These are phyloP conservation scores for Oryza longistaminata DNA, from an alignment of 176 grass and related monocot species.

Conservation along the genomic window DNA sequence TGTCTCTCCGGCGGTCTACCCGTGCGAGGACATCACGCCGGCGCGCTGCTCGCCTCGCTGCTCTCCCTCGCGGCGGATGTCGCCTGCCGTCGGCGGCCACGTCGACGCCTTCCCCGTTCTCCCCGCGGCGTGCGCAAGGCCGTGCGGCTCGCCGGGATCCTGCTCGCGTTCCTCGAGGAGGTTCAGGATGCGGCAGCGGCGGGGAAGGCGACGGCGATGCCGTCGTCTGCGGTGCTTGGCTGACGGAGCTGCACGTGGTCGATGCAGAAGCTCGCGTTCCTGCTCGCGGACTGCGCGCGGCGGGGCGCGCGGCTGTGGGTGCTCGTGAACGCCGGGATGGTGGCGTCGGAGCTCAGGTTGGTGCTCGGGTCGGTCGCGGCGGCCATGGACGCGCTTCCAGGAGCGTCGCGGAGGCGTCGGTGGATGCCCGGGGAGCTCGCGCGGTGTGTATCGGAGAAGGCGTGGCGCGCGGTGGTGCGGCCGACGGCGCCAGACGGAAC, in stretches of 20 bases:
- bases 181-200: not conserved
- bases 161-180: constrained; percentile 68
- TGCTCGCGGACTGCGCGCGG: constrained; percentile 60
- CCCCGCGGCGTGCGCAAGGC: constrained; percentile 44
- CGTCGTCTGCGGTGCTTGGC: constrained; percentile 46
- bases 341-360: constrained; percentile 58
- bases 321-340: constrained; percentile 52
- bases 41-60: constrained; percentile 56
- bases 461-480: constrained; percentile 43
- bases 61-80: constrained; percentile 56
- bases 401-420: not conserved
- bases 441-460: constrained; percentile 50
- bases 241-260: constrained; percentile 89
- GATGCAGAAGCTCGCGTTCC: constrained; percentile 67
- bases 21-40: constrained; percentile 62
- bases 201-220: too few species aligned
- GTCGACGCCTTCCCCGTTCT: constrained; percentile 52
- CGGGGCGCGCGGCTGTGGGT: constrained; percentile 64
- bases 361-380: constrained; percentile 55
- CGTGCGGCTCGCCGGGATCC: constrained; percentile 51
- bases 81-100: not conserved
- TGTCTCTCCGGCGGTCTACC: constrained; percentile 56
- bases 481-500: constrained; percentile 46
- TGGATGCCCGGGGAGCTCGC: constrained; percentile 63
- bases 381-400: constrained; percentile 71